Evolutionary conservation across 768 basidiomycete genomes (phyloP).

Genomic region (Mycena pura): DNA sequence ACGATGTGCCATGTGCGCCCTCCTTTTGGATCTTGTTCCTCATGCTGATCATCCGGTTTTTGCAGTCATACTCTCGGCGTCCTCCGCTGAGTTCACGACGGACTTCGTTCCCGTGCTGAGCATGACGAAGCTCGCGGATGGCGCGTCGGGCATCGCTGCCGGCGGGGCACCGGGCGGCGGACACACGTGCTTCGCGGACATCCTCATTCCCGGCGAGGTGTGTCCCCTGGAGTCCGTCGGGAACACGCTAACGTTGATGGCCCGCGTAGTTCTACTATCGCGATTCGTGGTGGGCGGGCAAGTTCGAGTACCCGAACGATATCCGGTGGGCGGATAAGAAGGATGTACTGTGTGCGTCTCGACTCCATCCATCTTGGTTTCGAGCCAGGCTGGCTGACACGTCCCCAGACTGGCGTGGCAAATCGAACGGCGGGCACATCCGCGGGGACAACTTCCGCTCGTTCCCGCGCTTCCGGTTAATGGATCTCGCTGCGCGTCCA

Average conservation of each 20-base stretch:
- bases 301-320: slow-evolving; percentile 19
- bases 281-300: slow-evolving; percentile 26
- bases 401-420: slow-evolving; percentile 24
- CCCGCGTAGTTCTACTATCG: slow-evolving; percentile 27
- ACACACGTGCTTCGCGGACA: slow-evolving; percentile 21
- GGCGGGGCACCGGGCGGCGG: neutral
- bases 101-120: slow-evolving; percentile 25
- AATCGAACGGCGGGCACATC: slow-evolving; percentile 27
- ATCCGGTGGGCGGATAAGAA: slow-evolving; percentile 18
- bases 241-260: too few relatives aligned
- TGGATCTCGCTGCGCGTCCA: slow-evolving; percentile 16
- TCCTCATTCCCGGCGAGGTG: slow-evolving; percentile 22
- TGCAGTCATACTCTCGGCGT: slow-evolving; percentile 21
- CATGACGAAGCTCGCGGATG: slow-evolving; percentile 22
- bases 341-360: slow-evolving; percentile 9
- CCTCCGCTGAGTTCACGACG: slow-evolving; percentile 28
- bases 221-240: too few relatives aligned
- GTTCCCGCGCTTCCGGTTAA: slow-evolving; percentile 25
- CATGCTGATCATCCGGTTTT: neutral
- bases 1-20: slow-evolving; percentile 15
- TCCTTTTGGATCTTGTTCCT: neutral
- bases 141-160: neutral
- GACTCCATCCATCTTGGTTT: neutral
- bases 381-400: too few relatives aligned
- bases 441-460: slow-evolving; percentile 14